Base-by-base conservation (phyloP, 352 stramenopile genomes). In the Phytophthora brassicae region DNA sequence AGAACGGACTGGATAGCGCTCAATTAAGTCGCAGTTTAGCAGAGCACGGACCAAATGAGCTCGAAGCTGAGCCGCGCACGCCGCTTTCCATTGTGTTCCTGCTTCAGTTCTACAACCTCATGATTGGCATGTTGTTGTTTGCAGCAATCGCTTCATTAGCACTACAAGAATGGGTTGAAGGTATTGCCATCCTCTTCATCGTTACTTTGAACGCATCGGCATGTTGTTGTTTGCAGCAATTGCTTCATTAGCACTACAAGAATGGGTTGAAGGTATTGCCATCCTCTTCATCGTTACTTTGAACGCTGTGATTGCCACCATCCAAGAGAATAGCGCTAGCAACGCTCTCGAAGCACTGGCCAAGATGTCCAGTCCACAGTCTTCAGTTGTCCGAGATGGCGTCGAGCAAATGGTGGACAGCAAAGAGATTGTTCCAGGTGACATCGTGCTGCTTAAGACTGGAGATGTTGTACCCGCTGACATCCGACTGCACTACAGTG, bases 381-480 rank as follows among this genome's bases (percentile, higher is more conserved):
- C 77, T 0, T 61, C 82, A 4, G 81, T 90, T 20, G 66, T 92
- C 2, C 84, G 84, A 48, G 81, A 90, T 33, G 68, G 70, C n/a
- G 67, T 68, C 48, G 71, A 89, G 38, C 60, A 82, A 23, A 72
- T 89, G 19, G 60, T 92, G 1, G 81, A 94, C 44, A 90, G 77
- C 55, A 83, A 86, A 29, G 46, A 70, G 4, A 65, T 95, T 4
- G 84, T 95, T 1, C 82, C 81, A 0, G 95, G 92, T 12, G 85
- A 94, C 56, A 63, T 96, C 26, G 84, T 98, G n/a, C 72, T 93
- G 31, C 84, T 98, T 6, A 78, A 83, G 31, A 96, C 90, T 9
- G 96, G 96, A n/a, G 96, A 98, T 56, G 91, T 97, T 45, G 89
- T 99, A n/a, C 91, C 93, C 0, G 81, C 90, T 0, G 96, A 99